Conservation (phyloP, 176 grass and related monocot species). For the Microstegium vimineum region DNA sequence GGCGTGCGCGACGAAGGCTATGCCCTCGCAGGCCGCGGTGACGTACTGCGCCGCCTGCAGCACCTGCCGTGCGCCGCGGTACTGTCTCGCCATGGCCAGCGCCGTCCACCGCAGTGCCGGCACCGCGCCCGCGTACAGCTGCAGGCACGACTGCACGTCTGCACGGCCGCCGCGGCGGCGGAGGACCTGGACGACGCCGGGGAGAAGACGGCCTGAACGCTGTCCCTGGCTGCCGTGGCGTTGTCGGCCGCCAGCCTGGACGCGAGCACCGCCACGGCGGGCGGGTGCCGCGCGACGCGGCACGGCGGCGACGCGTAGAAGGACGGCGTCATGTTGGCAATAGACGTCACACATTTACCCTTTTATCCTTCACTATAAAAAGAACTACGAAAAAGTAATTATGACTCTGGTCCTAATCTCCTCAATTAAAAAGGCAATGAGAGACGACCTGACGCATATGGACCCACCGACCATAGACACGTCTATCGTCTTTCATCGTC, state of each 20-base stretch:
- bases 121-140: slow-evolving; percentile 38
- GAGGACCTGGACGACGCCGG: background rate
- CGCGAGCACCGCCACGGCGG: slow-evolving; percentile 33
- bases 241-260: slow-evolving; percentile 16
- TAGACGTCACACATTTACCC: too few relatives aligned
- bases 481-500: too few relatives aligned
- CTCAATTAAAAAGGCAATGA: too few relatives aligned
- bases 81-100: slow-evolving; percentile 11
- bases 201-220: slow-evolving; percentile 11
- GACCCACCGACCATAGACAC: too few relatives aligned
- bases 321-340: slow-evolving; percentile 42
- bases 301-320: slow-evolving; percentile 1
- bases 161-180: background rate
- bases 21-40: slow-evolving; percentile 18
- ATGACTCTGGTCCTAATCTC: too few relatives aligned
- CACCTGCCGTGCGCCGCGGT: slow-evolving; percentile 31
- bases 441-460: too few relatives aligned
- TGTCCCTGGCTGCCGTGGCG: slow-evolving; percentile 26
- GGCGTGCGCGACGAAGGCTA: slow-evolving; percentile 39
- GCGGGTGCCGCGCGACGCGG: slow-evolving; percentile 19
- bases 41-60: slow-evolving; percentile 28
- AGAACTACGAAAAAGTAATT: too few relatives aligned
- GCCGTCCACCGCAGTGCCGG: slow-evolving; percentile 32
- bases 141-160: slow-evolving; percentile 37
- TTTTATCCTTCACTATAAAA: too few relatives aligned